A percentile compares a stretch with the other conserved stretches of the same genome.
Conservation (phyloP, 306 rosid species). For the Malus orientalis region DNA sequence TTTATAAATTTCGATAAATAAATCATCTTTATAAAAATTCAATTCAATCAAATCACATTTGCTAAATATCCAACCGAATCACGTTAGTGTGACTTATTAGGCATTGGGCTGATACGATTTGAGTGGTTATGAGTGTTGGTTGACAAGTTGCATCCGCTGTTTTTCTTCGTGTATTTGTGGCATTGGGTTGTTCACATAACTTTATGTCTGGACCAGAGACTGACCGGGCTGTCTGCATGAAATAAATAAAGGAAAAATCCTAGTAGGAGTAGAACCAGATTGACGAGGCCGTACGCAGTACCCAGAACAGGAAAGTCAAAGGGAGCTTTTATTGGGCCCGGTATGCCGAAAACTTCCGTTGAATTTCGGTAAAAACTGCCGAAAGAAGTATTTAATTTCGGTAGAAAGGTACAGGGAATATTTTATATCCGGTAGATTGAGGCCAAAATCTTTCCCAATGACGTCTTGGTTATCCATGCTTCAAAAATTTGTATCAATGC, state of each 20-base stretch:
- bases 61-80: background rate
- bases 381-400: too few species aligned
- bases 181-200: background rate
- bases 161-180: background rate
- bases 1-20: rapidly evolving
- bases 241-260: background rate
- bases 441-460: too few species aligned
- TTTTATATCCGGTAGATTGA: too few species aligned
- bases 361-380: too few species aligned
- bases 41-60: background rate
- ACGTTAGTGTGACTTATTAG: background rate
- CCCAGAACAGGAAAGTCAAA: background rate
- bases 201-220: background rate
- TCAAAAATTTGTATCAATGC: too few species aligned
- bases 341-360: too few species aligned
- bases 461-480: too few species aligned
- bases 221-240: background rate
- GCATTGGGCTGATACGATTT: background rate
- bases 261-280: background rate
- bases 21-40: too few species aligned
- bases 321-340: too few species aligned
- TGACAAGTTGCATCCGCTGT: background rate
- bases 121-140: background rate
- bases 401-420: too few species aligned
- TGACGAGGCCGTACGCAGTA: background rate